Conservation (phyloP, 108 stramenopile genomes). For the Skeletonema menzelii region DNA sequence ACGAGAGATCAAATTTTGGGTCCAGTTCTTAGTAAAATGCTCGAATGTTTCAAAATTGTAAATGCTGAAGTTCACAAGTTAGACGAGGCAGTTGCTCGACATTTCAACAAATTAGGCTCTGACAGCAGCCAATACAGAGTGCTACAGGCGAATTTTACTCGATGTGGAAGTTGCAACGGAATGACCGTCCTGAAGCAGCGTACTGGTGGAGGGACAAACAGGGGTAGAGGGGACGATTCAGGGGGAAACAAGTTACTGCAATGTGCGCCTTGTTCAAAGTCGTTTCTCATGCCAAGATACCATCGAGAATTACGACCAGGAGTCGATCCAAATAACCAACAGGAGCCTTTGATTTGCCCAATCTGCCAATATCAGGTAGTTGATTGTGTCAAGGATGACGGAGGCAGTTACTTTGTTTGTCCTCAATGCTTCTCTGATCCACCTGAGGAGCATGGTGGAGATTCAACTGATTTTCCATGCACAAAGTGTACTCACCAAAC, state of each 20-base stretch:
- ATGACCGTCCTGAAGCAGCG: slow-evolving; percentile 68
- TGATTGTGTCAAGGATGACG: slow-evolving; percentile 53
- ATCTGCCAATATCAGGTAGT: slow-evolving; percentile 85
- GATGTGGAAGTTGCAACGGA: slow-evolving; percentile 69
- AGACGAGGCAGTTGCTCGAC: slow-evolving; percentile 80
- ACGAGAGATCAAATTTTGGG: slow-evolving; percentile 73
- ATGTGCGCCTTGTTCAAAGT: slow-evolving; percentile 65
- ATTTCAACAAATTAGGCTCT: slow-evolving; percentile 63
- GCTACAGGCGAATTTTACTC: slow-evolving; percentile 58
- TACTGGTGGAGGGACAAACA: slow-evolving; percentile 21
- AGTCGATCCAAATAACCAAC: slow-evolving; percentile 38
- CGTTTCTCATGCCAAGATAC: slow-evolving; percentile 61
- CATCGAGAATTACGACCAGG: slow-evolving; percentile 51
- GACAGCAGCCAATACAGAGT: slow-evolving; percentile 47
- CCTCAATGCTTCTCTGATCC: slow-evolving; percentile 81
- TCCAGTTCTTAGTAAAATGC: slow-evolving; percentile 80
- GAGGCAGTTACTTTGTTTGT: slow-evolving; percentile 72
- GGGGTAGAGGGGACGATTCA: slow-evolving; percentile 32
- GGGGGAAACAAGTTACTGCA: slow-evolving; percentile 58
- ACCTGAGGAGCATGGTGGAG: slow-evolving; percentile 72
- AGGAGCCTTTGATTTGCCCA: slow-evolving; percentile 70
- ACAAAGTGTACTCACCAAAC: slow-evolving; percentile 75
- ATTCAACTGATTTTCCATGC: slow-evolving; percentile 63
- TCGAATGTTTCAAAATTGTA: slow-evolving; percentile 65
- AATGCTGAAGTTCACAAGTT: slow-evolving; percentile 80